Conservation (phyloP, 2,329 filamentous ascomycete genomes). For the Penicillium sp. region DNA sequence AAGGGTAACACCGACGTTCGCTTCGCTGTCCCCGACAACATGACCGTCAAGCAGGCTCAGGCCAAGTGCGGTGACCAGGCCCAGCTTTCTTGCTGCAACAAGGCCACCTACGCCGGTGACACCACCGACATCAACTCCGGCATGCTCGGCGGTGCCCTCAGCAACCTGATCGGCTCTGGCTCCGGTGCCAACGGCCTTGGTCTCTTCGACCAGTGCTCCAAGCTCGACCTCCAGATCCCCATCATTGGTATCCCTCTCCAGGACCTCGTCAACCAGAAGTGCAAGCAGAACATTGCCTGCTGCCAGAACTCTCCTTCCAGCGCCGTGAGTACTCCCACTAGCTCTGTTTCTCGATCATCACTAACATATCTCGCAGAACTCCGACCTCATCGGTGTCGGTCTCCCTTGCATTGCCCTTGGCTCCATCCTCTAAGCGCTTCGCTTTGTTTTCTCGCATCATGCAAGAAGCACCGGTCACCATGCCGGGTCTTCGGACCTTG, state of each 20-base stretch:
- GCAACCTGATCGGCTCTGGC: conserved; percentile 33
- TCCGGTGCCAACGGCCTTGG: conserved; percentile 33
- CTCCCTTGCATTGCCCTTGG: conserved; percentile 40
- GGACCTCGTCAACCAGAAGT: conserved; percentile 38
- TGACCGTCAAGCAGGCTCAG: conserved; percentile 38
- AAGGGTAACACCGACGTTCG: conserved; percentile 33
- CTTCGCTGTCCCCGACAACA: conserved; percentile 31
- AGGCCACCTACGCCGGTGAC: conserved; percentile 36
- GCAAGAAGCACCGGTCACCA: conserved; percentile 12
- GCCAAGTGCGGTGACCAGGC: conserved; percentile 39
- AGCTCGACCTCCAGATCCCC: conserved; percentile 31
- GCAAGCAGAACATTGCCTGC: conserved; percentile 42
- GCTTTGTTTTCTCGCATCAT: conserved; percentile 8
- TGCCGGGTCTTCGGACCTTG: not conserved
- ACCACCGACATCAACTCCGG: conserved; percentile 31
- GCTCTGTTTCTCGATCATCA: not conserved
- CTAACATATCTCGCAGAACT: conserved; percentile 18
- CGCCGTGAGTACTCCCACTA: conserved; percentile 21
- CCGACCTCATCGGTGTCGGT: conserved; percentile 33
- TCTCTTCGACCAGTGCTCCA: conserved; percentile 43
- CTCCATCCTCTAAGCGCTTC: conserved; percentile 34
- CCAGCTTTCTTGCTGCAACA: conserved; percentile 41
- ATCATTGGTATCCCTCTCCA: conserved; percentile 28
- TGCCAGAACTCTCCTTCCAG: conserved; percentile 35
- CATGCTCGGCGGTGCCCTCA: conserved; percentile 32